phyloP scores from a whole-genome alignment of 106 monocot species.

The Hemerocallis citrina region DNA sequence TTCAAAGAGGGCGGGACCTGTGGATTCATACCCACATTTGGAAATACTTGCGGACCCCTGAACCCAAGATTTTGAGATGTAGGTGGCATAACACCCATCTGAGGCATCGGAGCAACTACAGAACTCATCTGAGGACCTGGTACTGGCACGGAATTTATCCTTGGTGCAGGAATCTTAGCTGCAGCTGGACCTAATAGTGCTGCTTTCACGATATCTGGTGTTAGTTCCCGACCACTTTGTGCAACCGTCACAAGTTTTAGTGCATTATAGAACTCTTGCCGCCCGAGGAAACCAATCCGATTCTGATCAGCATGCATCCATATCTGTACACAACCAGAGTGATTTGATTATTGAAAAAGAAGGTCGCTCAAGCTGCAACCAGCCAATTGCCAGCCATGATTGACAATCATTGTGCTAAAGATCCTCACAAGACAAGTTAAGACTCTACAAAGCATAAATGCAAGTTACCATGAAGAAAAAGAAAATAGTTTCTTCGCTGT shows the following conservation, averaged over 20 bases:
- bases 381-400: too few species aligned
- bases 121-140: slow-evolving; percentile 8
- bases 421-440: too few species aligned
- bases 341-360: too few species aligned
- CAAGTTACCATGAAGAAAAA: too few species aligned
- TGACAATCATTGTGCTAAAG: too few species aligned
- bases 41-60: slow-evolving; percentile 31
- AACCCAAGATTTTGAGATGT: slow-evolving; percentile 37
- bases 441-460: too few species aligned
- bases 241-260: slow-evolving; percentile 86
- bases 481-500: too few species aligned
- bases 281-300: slow-evolving; percentile 68
- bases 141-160: slow-evolving; percentile 18
- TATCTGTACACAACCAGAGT: slow-evolving; percentile 46
- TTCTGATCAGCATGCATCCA: slow-evolving; percentile 83
- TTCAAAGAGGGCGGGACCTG: slow-evolving; percentile 23
- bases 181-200: slow-evolving; percentile 89
- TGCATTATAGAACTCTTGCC: slow-evolving; percentile 79
- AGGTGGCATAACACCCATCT: slow-evolving; percentile 22
- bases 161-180: slow-evolving; percentile 63
- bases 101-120: slow-evolving; percentile 19
- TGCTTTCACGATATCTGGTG: slow-evolving; percentile 79
- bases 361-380: too few species aligned
- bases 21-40: slow-evolving; percentile 38
- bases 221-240: slow-evolving; percentile 68